Evolutionary conservation across 2,329 filamentous ascomycete species (phyloP), one percentile per base, ranked within the genome.

Genomic region (Fusarium udum): DNA sequence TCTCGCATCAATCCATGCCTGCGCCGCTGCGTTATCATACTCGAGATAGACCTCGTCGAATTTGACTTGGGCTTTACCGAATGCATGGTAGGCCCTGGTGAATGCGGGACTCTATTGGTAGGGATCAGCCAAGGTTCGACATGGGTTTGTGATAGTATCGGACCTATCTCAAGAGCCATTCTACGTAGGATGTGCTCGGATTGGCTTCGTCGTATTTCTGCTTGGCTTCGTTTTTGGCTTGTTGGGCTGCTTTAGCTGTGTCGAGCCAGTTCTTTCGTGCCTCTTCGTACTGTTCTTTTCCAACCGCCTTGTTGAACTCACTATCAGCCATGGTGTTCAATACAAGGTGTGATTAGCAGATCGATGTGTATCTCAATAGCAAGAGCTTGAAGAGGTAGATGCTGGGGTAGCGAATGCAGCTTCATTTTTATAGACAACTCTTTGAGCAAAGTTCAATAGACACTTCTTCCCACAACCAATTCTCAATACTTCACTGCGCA

Each of bases 211-310:
- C 7, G n/a, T 52, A 36, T 9, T 36, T 52, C 7, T 52, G n/a
- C 13, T 52, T 52, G 49, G 49, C 49, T 36, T 52, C 49, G n/a
- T 1, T 36, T 1, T 52, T 52, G n/a, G n/a, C 32, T 1, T 26
- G n/a, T 0, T 52, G 49, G 0, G 49, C 49, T 16, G 13, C 49
- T 36, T 52, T 52, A 32, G 49, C 49, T 36, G n/a, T 52, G 18
- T 52, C 32, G n/a, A 52, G 32, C 51, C 51, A 53, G 24, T 28
- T 53, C 51, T 53, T 53, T 16, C 51, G 24, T 28, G 51, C 34
- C 5, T 53, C 24, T 4, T 53, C 51, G 51, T 53, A 37, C 51
- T 53, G 34, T 26, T 53, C 34, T 10, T 53, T 22, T 16, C 7
- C 7, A 37, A 28, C 7, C 5, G 7, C 51, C 16, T 14, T 9